These are phyloP conservation scores for Sporobolomyces phaffii DNA, from an alignment of 768 basidiomycete genomes.

Conservation along the genomic window DNA sequence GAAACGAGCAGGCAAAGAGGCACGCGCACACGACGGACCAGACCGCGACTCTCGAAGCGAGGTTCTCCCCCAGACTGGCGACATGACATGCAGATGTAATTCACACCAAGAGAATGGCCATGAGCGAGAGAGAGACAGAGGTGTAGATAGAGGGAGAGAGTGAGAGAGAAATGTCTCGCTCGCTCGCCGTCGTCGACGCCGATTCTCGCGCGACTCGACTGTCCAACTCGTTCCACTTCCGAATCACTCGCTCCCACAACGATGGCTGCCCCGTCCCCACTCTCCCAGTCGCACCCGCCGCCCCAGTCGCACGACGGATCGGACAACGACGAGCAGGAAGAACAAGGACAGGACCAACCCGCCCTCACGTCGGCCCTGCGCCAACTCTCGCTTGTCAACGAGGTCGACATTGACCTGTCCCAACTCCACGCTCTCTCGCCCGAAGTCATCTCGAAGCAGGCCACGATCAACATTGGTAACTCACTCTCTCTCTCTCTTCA, in stretches of 20 bases:
- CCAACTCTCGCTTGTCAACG: conserved; percentile 46
- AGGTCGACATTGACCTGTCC: conserved; percentile 35
- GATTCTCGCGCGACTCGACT: no score
- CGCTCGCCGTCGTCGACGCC: no score
- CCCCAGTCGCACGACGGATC: conserved; percentile 14
- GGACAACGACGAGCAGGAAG: not conserved
- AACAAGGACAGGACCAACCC: not conserved
- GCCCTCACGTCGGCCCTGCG: not conserved
- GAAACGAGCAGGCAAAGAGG: no score
- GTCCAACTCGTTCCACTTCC: no score
- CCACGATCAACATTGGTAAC: conserved; percentile 85
- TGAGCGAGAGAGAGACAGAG: conserved; percentile 1
- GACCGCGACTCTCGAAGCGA: no score
- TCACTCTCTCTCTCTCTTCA: conserved; percentile 13
- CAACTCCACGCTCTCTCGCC: conserved; percentile 41
- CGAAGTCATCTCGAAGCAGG: conserved; percentile 58
- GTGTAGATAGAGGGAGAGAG: not conserved
- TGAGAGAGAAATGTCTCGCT: no score
- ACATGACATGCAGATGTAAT: no score
- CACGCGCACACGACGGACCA: no score
- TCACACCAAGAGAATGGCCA: no score
- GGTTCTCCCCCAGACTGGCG: no score
- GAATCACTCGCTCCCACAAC: no score
- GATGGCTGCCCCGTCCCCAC: conserved; percentile 36
- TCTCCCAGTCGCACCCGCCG: conserved; percentile 27